These are phyloP conservation scores for Limonium bicolor DNA, from an alignment of 148 eudicot species.

Conservation along the genomic window DNA sequence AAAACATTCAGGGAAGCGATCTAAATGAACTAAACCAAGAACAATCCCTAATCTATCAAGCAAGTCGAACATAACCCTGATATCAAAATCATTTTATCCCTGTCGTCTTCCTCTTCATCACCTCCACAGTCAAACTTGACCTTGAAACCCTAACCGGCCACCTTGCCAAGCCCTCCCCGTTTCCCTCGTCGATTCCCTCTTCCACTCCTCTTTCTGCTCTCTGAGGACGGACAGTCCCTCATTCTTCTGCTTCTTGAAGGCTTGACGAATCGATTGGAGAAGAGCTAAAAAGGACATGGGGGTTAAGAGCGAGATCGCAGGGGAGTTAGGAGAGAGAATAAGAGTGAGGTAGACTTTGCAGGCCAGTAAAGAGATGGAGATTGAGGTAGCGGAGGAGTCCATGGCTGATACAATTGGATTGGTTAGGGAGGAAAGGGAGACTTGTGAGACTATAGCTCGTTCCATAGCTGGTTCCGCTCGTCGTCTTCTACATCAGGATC, in stretches of 20 bases:
- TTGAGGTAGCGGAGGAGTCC: conserved; percentile 39
- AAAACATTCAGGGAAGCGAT: conserved; percentile 73
- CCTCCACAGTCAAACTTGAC: too few species aligned
- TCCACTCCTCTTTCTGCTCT: conserved; percentile 1
- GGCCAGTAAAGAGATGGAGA: conserved; percentile 35
- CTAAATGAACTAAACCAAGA: conserved; percentile 63
- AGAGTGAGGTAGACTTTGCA: conserved; percentile 49
- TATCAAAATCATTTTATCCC: conserved; percentile 32
- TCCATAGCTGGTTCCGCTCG: conserved; percentile 26
- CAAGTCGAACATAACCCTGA: conserved; percentile 30
- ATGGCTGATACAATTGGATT: conserved; percentile 39
- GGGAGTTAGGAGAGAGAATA: conserved; percentile 51
- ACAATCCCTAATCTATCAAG: conserved; percentile 54
- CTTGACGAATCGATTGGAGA: conserved; percentile 44
- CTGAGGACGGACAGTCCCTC: background rate
- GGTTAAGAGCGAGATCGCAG: conserved; percentile 62
- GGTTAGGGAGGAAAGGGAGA: conserved; percentile 31
- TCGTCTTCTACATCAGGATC: conserved; percentile 13
- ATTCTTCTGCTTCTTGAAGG: conserved; percentile 22
- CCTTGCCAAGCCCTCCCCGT: conserved; percentile 7
- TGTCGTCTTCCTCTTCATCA: conserved; percentile 6
- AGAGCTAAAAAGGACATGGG: conserved; percentile 71
- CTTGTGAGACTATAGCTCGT: conserved; percentile 25
- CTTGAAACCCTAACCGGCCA: conserved; percentile 11
- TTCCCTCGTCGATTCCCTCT: conserved; percentile 16